A percentile compares a stretch with the other conserved stretches of the same genome.
phyloP scores from a whole-genome alignment of 805 yeast species.

The Jamesozyma spencerorum region DNA sequence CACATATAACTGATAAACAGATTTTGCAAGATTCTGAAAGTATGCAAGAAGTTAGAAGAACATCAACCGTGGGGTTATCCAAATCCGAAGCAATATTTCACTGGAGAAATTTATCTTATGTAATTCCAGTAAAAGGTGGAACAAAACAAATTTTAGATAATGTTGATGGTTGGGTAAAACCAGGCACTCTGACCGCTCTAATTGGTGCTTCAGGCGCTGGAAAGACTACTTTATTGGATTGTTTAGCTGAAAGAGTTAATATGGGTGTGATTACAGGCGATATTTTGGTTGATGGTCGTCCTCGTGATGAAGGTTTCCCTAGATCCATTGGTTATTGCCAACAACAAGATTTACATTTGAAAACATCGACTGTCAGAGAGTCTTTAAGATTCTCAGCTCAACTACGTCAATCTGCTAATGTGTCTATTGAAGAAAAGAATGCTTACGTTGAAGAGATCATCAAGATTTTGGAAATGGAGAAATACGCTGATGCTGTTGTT shows the following conservation, averaged over 20 bases:
- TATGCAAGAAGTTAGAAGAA: not conserved
- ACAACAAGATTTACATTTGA: too few relatives aligned
- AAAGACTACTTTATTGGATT: conserved; percentile 64
- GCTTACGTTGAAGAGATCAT: conserved; percentile 59
- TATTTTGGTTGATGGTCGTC: conserved; percentile 54
- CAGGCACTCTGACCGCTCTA: too few relatives aligned
- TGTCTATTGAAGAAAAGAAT: conserved; percentile 46
- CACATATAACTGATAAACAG: conserved; percentile 17
- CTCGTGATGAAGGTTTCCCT: conserved; percentile 49
- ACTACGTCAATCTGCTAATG: conserved; percentile 51
- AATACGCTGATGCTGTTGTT: conserved; percentile 60
- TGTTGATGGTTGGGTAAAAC: too few relatives aligned
- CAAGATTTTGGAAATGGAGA: conserved; percentile 50
- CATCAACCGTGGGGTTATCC: conserved; percentile 17
- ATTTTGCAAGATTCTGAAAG: conserved; percentile 12
- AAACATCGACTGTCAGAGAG: conserved; percentile 61
- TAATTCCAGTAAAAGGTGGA: conserved; percentile 52
- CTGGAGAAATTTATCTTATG: conserved; percentile 70
- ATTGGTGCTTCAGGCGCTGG: too few relatives aligned
- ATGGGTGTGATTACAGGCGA: conserved; percentile 65
- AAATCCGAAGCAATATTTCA: conserved; percentile 48
- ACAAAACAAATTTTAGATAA: conserved; percentile 51
- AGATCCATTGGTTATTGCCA: conserved; percentile 65
- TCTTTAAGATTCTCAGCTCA: conserved; percentile 59
- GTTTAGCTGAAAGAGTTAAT: conserved; percentile 60